Evolutionary conservation across 805 yeast genomes (phyloP).

Genomic region (Priceomyces fermenticarens): DNA sequence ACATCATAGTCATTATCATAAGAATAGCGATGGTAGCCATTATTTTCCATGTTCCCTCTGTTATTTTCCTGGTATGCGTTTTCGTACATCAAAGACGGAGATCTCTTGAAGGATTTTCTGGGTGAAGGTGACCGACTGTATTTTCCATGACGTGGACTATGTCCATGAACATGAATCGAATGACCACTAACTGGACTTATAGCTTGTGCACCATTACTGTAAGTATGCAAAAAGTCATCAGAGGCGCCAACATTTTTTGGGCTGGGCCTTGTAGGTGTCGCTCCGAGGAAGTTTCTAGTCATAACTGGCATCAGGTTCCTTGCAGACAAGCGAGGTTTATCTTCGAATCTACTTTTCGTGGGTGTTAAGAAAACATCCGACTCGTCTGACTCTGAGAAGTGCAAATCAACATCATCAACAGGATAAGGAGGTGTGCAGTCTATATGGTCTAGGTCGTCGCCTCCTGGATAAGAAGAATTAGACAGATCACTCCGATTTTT

Average conservation of each 20-base stretch:
- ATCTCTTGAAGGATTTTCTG: slow-evolving; percentile 17
- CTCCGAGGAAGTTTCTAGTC: not conserved
- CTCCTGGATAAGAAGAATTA: slow-evolving; percentile 1
- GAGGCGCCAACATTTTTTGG: not conserved
- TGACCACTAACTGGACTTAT: no score
- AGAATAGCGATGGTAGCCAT: no score
- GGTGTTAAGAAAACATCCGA: slow-evolving; percentile 1
- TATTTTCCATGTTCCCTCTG: not conserved
- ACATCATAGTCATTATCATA: slow-evolving; percentile 2
- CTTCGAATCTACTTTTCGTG: not conserved
- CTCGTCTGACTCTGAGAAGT: slow-evolving; percentile 1
- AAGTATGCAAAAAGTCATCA: slow-evolving; percentile 1
- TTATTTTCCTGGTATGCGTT: slow-evolving; percentile 1
- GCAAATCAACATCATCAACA: slow-evolving; percentile 1
- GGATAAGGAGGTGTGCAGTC: slow-evolving; percentile 3
- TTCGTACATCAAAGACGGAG: slow-evolving; percentile 20
- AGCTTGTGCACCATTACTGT: not conserved
- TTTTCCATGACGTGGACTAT: slow-evolving; percentile 1
- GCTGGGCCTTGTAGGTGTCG: not conserved
- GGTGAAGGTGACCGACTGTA: slow-evolving; percentile 30
- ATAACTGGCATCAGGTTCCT: slow-evolving; percentile 4
- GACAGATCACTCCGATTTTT: no score
- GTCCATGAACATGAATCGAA: not conserved
- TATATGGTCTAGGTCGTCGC: slow-evolving; percentile 1
- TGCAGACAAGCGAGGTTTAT: not conserved